Evolutionary conservation across 257 asterid species (phyloP).

Genomic region (Buddleja alternifolia): DNA sequence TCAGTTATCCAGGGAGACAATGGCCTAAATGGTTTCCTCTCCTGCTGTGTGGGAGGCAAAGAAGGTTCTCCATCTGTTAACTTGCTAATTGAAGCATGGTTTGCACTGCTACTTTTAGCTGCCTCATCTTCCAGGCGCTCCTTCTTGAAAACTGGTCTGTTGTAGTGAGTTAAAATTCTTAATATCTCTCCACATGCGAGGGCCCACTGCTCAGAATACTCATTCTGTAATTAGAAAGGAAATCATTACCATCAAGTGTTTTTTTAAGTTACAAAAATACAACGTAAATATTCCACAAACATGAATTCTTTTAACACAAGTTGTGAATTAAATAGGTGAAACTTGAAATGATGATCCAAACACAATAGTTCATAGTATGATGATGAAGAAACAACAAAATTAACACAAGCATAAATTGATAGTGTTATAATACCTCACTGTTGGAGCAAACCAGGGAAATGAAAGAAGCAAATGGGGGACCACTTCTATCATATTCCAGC

Average conservation of each 20-base stretch:
- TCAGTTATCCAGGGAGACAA: slow-evolving; percentile 97
- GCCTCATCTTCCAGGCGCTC: slow-evolving; percentile 63
- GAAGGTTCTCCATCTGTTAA: slow-evolving; percentile 48
- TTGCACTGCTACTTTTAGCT: slow-evolving; percentile 74
- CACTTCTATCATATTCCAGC: slow-evolving; percentile 71
- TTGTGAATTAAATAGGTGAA: neutral
- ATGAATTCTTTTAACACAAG: slow-evolving; percentile 8
- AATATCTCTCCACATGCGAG: slow-evolving; percentile 98
- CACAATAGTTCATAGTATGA: slow-evolving; percentile 10
- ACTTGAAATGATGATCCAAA: slow-evolving; percentile 3
- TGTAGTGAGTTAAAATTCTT: slow-evolving; percentile 89
- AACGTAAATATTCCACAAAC: slow-evolving; percentile 5
- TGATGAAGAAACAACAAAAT: slow-evolving; percentile 6
- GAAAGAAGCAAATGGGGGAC: slow-evolving; percentile 93
- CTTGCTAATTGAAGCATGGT: slow-evolving; percentile 76
- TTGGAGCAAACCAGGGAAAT: slow-evolving; percentile 82
- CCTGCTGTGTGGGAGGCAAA: slow-evolving; percentile 54
- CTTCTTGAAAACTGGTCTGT: slow-evolving; percentile 87
- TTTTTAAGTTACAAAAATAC: slow-evolving; percentile 21
- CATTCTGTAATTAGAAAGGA: slow-evolving; percentile 60
- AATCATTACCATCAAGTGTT: slow-evolving; percentile 30
- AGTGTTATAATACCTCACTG: slow-evolving; percentile 65
- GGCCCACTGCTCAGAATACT: slow-evolving; percentile 98
- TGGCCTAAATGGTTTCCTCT: slow-evolving; percentile 87
- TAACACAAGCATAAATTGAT: slow-evolving; percentile 3